Evolutionary conservation across 352 stramenopile species (phyloP), one percentile per base, ranked within the genome.

Genomic region (Globisporangium lucens): DNA sequence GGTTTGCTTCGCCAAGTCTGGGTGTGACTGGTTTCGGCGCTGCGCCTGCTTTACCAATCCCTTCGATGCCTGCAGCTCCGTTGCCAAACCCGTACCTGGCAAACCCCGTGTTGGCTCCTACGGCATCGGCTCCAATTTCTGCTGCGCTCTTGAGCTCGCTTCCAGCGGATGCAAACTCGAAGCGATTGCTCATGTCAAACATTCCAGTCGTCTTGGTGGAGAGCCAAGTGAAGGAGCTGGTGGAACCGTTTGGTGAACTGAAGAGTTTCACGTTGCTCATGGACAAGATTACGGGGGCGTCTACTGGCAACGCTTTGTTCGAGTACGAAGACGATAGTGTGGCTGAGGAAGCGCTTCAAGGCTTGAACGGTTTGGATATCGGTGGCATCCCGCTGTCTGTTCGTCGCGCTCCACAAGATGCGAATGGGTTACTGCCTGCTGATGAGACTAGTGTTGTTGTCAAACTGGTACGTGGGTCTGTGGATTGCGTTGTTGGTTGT

Each of bases 151-250:
- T 72, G 56, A 46, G 43, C 3, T 59, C 33, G n/a, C 49, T 72
- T 7, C 29, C 55, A 24, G 55, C 61, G 8, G 67, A 65, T 22
- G 61, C 56, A 46, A 43, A 59, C 38, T 69, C 72, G 60, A 86
- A 91, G 66, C 73, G 77, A 15, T 68, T 96, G 35, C 66, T 95
- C 36, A 93, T 96, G 87, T 82, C 77, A 12, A 96, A 96, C 63
- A 91, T 96, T 61, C 89, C 89, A 0, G 73, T 89, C 13, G 87
- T 93, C 43, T 65, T 96, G 35, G 70, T 69, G 6, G 89, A 93
- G 51, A 76, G 89, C 6, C 87, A 95, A 77, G 85, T 94, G 33
- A 88, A 88, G 71, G 87, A 96, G 65, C 75, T 96, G 17, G 86
- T 95, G 1, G 74, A 93, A 58, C 89, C 89, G n/a, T 95, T 96